Evolutionary conservation across 2,329 filamentous ascomycete genomes (phyloP), one percentile per base, ranked within the genome.

Genomic region (Penicillium paneum): DNA sequence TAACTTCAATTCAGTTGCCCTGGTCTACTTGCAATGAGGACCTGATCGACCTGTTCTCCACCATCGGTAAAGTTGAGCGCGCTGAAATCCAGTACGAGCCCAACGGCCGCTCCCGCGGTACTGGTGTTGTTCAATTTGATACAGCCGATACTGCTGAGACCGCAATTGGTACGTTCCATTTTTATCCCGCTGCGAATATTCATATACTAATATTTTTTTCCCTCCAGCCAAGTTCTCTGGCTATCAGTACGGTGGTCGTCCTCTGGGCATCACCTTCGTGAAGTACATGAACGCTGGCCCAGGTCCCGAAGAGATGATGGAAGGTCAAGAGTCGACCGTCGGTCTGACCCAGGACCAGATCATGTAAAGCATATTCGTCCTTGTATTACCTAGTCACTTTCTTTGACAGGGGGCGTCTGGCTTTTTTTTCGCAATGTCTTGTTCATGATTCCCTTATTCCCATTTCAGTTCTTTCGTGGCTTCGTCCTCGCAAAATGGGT

Each of bases 21-120:
- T 99, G 94, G 94, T 97, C 94, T 28, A 99, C 94, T 15, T 97
- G 92, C 79, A 97, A 99, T 70, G 94, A 99, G 60, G 94, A 99
- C 74, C 80, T 99, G 26, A 85, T 97, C 54, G 94, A 99, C 72
- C 83, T 99, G 19, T 99, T 99, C 79, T 92, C 89, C 17, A 99
- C 94, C 11, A 99, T 99, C 68, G 94, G 94, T 61, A 96, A 96
- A 74, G 94, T 99, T 56, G 91, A 97, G 68, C 91, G 94, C 67
- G 94, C 94, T n/a, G 94, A 99, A 77, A 97, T 99, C 54, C 94
- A 99, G 76, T 97, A 99, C 70, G 94, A 99, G 74, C 89, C 90
- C 4, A 97, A 95, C 68, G 94, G 94, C 42, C 90, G 94, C 66
- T 99, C 94, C 56, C 89, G 91, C 61, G 94, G 94, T 61, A 94